phyloP scores from a whole-genome alignment of 1,139 yeast genomes.

The Nakaseomyces nivariensis region DNA sequence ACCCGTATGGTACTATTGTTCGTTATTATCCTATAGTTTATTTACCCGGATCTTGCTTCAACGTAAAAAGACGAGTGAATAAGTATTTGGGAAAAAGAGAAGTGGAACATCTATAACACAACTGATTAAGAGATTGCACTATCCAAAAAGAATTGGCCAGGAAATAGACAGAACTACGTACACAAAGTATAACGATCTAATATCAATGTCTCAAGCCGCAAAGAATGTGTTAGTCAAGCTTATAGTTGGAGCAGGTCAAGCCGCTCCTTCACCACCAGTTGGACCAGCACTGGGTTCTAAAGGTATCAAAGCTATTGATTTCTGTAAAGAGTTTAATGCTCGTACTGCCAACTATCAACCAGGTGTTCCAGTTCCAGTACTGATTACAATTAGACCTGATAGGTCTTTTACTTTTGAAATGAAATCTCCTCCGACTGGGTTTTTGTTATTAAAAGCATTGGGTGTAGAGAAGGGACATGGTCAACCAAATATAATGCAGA shows the following conservation, averaged over 20 bases:
- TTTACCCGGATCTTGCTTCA: too few species aligned
- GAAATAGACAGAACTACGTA: too few species aligned
- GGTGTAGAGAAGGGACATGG: slow-evolving; percentile 55
- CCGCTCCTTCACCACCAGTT: slow-evolving; percentile 98
- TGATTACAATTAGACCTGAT: slow-evolving; percentile 83
- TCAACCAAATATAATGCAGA: slow-evolving; percentile 33
- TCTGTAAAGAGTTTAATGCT: slow-evolving; percentile 96
- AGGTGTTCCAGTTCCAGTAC: slow-evolving; percentile 83
- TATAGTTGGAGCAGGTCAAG: slow-evolving; percentile 97
- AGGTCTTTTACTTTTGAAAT: slow-evolving; percentile 77
- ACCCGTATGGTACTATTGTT: too few species aligned
- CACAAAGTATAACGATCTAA: neutral
- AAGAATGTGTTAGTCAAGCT: slow-evolving; percentile 60
- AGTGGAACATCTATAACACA: too few species aligned
- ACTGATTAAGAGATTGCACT: too few species aligned
- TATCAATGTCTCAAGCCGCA: slow-evolving; percentile 23
- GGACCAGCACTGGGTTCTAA: slow-evolving; percentile 98
- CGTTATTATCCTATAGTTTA: too few species aligned
- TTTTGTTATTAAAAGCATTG: slow-evolving; percentile 75
- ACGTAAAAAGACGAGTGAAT: too few species aligned
- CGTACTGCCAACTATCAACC: slow-evolving; percentile 80
- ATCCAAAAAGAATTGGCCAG: too few species aligned
- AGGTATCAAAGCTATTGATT: slow-evolving; percentile 97
- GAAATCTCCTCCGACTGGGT: slow-evolving; percentile 89
- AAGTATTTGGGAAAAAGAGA: too few species aligned